A percentile compares a stretch with the other conserved stretches of the same genome.
Evolutionary conservation across 2,329 filamentous ascomycete genomes (phyloP).

Genomic region (Phialophora chinensis): DNA sequence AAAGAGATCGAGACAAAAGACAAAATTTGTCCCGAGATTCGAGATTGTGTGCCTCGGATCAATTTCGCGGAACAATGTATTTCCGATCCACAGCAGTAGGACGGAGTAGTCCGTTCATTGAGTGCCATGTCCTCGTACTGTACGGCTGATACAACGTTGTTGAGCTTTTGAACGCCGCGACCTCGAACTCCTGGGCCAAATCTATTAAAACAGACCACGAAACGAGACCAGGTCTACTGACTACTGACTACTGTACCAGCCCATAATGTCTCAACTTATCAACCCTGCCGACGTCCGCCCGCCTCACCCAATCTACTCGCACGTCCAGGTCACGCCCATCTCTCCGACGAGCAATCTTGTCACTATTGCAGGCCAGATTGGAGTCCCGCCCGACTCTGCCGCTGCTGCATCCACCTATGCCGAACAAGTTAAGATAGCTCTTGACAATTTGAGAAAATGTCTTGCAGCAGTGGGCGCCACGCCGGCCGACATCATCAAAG

Average conservation of each 20-base stretch:
- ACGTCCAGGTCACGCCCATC: conserved; percentile 26
- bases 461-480: conserved; percentile 29
- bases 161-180: too few species aligned
- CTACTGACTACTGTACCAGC: not conserved
- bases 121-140: too few species aligned
- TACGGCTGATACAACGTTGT: too few species aligned
- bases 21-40: not conserved
- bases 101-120: too few species aligned
- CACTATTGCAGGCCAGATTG: conserved; percentile 32
- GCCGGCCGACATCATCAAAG: conserved; percentile 30
- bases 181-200: too few species aligned
- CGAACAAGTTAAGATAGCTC: conserved; percentile 31
- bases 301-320: conserved; percentile 29
- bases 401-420: conserved; percentile 19
- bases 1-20: too few species aligned
- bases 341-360: conserved; percentile 25
- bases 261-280: conserved; percentile 26
- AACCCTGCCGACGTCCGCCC: conserved; percentile 28
- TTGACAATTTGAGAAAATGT: conserved; percentile 32
- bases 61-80: not conserved
- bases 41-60: not conserved
- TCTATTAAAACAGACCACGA: too few species aligned
- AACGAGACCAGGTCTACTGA: not conserved
- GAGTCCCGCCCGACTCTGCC: conserved; percentile 13
- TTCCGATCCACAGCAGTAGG: not conserved